A percentile compares a stretch with the other conserved stretches of the same genome.
Evolutionary conservation across 2,329 filamentous ascomycete species (phyloP).

Genomic region (Pseudogymnoascus sp.): DNA sequence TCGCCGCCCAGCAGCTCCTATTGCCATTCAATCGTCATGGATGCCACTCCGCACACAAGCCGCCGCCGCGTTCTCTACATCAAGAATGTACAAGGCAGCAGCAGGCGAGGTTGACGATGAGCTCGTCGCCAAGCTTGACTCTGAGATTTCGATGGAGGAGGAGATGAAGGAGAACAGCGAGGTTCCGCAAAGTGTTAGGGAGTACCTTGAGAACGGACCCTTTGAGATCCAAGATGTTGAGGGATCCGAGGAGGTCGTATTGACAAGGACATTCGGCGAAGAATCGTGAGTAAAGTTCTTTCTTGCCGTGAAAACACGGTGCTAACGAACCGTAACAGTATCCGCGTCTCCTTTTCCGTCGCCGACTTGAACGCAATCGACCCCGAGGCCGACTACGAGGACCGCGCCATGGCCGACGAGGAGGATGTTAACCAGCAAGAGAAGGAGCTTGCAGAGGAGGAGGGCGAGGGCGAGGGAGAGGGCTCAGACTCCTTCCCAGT

Average conservation of each 20-base stretch:
- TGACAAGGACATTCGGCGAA: constrained; percentile 75
- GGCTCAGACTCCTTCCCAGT: constrained; percentile 62
- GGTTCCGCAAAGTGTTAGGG: constrained; percentile 69
- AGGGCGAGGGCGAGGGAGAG: constrained; percentile 45
- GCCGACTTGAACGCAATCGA: constrained; percentile 67
- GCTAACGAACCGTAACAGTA: constrained; percentile 37
- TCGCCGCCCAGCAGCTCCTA: constrained; percentile 39
- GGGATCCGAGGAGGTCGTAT: constrained; percentile 80
- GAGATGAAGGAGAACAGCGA: constrained; percentile 65
- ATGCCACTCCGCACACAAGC: constrained; percentile 24
- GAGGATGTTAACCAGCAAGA: constrained; percentile 43
- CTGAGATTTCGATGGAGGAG: constrained; percentile 76
- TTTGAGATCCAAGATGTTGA: constrained; percentile 77
- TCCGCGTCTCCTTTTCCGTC: constrained; percentile 77
- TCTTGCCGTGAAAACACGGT: not conserved
- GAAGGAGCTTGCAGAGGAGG: constrained; percentile 51
- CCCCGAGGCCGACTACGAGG: constrained; percentile 51
- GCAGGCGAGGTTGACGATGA: constrained; percentile 60
- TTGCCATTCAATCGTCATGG: constrained; percentile 24
- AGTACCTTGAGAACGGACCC: constrained; percentile 78
- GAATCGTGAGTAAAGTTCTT: constrained; percentile 60
- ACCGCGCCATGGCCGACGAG: constrained; percentile 49
- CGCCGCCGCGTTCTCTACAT: constrained; percentile 32
- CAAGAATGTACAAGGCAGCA: constrained; percentile 33
- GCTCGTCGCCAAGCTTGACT: constrained; percentile 76